Evolutionary conservation across 768 basidiomycete species (phyloP).

Genomic region (Calocera cornea): DNA sequence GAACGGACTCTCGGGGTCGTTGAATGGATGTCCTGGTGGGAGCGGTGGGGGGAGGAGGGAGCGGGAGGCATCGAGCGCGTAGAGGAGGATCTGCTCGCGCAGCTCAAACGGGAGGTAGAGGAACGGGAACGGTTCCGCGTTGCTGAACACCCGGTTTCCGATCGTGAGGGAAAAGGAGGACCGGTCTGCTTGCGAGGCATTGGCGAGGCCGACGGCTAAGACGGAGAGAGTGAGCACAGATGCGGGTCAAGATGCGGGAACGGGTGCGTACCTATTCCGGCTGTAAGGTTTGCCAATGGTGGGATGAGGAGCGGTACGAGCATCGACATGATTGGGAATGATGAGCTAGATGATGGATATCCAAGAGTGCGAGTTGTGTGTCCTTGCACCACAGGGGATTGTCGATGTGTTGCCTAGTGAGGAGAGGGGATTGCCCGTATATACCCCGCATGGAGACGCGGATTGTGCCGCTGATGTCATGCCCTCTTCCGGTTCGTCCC

Average conservation of each 20-base stretch:
- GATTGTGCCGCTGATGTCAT: too few species aligned
- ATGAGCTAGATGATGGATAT: background rate
- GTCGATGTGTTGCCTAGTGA: too few species aligned
- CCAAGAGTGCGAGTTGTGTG: background rate
- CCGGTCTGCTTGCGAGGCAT: slow-evolving; percentile 16
- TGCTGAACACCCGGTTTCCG: slow-evolving; percentile 18
- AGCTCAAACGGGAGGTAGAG: slow-evolving; percentile 17
- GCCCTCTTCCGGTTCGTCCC: too few species aligned
- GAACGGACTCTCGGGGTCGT: slow-evolving; percentile 8
- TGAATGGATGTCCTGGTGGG: slow-evolving; percentile 6
- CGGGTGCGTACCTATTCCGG: background rate
- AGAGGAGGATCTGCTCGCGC: slow-evolving; percentile 17
- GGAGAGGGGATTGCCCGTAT: too few species aligned
- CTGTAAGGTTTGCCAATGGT: background rate
- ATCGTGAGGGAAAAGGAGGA: slow-evolving; percentile 19
- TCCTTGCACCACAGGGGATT: too few species aligned
- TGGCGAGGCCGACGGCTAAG: slow-evolving; percentile 19
- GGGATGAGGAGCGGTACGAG: background rate
- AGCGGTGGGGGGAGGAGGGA: background rate
- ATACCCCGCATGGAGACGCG: too few species aligned
- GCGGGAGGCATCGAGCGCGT: slow-evolving; percentile 14
- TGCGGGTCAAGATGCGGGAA: too few species aligned
- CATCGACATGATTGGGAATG: background rate
- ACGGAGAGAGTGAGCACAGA: background rate
- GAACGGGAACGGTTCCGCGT: slow-evolving; percentile 16